phyloP scores from a whole-genome alignment of 345 rosid genomes.

The Eucalyptus victrix region DNA sequence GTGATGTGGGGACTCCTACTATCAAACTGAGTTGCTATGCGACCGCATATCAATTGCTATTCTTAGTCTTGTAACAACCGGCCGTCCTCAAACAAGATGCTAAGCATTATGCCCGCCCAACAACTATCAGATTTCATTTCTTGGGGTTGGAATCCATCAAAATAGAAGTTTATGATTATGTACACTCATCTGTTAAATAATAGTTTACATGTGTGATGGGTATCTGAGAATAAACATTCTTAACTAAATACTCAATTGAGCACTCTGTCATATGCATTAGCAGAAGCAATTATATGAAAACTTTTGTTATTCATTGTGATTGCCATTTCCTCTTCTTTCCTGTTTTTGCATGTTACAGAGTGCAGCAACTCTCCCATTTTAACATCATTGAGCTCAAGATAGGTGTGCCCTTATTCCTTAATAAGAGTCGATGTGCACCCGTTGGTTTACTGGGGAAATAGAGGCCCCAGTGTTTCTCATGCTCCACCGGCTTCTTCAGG shows the following conservation, averaged over 20 bases:
- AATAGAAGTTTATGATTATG: not conserved
- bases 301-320: not conserved
- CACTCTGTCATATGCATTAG: not conserved
- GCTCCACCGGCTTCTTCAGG: constrained; percentile 17
- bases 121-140: not conserved
- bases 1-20: not conserved
- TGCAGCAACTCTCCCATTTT: not conserved
- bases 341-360: not conserved
- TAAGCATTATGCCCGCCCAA: not conserved
- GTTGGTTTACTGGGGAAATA: constrained; percentile 22
- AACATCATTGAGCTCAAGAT: not conserved
- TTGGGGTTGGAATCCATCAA: not conserved
- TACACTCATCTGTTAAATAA: not conserved
- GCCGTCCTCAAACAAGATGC: not conserved
- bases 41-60: not conserved
- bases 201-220: not conserved
- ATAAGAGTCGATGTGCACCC: not conserved
- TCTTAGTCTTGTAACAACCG: not conserved
- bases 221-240: not conserved
- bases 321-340: not conserved
- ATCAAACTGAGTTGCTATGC: not conserved
- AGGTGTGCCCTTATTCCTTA: not conserved
- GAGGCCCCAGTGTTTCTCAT: constrained; percentile 45
- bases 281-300: not conserved
- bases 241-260: not conserved